Conservation (phyloP, 2,329 filamentous ascomycete species). For the Cladorrhinum sp. region DNA sequence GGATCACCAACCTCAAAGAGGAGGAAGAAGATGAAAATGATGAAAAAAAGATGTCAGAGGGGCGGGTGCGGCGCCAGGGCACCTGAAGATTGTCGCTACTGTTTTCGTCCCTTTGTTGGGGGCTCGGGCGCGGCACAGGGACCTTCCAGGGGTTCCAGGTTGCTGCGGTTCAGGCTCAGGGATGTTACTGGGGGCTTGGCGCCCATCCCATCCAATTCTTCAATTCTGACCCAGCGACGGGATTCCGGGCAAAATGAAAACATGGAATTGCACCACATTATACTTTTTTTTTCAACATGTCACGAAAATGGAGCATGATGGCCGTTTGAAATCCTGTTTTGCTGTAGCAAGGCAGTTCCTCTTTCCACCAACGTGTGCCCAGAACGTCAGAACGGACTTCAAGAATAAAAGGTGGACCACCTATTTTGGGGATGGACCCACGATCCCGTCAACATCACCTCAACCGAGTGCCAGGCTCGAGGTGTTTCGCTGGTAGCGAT, state of each 20-base stretch:
- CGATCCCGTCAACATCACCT: too few relatives aligned
- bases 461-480: background rate
- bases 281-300: background rate
- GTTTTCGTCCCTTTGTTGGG: conserved; percentile 9
- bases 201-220: background rate
- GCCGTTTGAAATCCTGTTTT: background rate
- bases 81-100: conserved; percentile 1
- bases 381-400: background rate
- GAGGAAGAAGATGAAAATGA: background rate
- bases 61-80: conserved; percentile 5
- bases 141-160: background rate
- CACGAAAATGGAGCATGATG: too few relatives aligned
- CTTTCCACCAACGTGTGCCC: background rate
- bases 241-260: background rate
- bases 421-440: too few relatives aligned
- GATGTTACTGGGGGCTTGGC: background rate
- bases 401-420: background rate
- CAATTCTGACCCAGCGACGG: background rate
- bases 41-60: background rate
- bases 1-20: background rate
- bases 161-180: conserved; percentile 1
- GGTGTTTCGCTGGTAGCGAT: background rate
- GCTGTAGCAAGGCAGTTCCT: background rate
- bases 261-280: too few relatives aligned
- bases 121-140: conserved; percentile 5